Conservation (phyloP, 2,329 filamentous ascomycete genomes). For the Dactylonectria macrodidyma region DNA sequence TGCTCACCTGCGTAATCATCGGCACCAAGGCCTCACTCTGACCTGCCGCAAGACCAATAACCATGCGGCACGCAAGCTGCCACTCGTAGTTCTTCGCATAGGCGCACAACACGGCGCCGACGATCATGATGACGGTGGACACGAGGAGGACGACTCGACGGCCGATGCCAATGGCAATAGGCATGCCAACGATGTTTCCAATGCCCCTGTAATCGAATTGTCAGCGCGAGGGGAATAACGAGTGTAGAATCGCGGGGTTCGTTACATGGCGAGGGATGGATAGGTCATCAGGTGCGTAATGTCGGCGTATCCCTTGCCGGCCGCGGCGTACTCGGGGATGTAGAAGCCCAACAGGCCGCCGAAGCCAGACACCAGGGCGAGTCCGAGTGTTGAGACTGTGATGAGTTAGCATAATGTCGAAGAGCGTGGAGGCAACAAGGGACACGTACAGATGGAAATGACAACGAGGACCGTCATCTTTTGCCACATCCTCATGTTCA, state of each 20-base stretch:
- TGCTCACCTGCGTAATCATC: conserved; percentile 28
- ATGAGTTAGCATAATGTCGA: neutral
- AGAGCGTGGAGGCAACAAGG: neutral
- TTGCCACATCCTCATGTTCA: conserved; percentile 45
- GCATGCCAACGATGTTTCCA: conserved; percentile 43
- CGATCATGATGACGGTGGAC: conserved; percentile 40
- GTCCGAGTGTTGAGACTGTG: conserved; percentile 29
- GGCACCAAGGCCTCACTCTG: conserved; percentile 38
- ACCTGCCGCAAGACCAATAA: conserved; percentile 38
- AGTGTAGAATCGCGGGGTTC: neutral
- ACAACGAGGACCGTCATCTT: conserved; percentile 37
- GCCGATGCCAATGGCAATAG: conserved; percentile 39
- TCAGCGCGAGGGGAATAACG: neutral
- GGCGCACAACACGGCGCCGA: conserved; percentile 37
- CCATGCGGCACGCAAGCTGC: conserved; percentile 37
- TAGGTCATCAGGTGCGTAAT: conserved; percentile 36
- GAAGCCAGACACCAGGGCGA: conserved; percentile 30
- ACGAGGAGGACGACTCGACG: conserved; percentile 41
- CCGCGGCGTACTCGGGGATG: conserved; percentile 28
- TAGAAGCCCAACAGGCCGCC: conserved; percentile 34
- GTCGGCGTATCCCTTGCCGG: conserved; percentile 30
- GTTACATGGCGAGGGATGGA: conserved; percentile 32
- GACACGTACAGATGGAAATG: conserved; percentile 37
- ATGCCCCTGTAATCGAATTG: conserved; percentile 29
- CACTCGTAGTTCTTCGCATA: conserved; percentile 39